These are phyloP conservation scores for Umbilicaria muhlenbergii DNA, from an alignment of 495 filamentous ascomycete species.

Conservation along the genomic window DNA sequence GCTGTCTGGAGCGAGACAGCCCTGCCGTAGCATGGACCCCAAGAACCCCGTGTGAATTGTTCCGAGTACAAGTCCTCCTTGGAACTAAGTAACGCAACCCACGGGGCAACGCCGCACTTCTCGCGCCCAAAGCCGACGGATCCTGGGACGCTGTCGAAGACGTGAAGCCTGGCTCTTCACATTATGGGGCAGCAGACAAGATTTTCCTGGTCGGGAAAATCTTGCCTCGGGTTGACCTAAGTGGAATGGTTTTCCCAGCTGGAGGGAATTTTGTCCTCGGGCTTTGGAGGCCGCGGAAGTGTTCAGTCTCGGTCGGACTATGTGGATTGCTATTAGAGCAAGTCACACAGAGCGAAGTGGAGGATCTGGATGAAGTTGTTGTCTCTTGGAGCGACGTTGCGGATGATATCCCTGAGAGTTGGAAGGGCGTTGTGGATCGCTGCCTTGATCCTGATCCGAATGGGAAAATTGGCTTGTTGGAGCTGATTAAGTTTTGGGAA, in stretches of 20 bases:
- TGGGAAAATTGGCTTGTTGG: neutral
- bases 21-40: too few species aligned
- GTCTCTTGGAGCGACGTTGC: conserved; percentile 2
- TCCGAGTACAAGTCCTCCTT: too few species aligned
- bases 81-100: too few species aligned
- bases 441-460: conserved; percentile 11
- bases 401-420: conserved; percentile 4
- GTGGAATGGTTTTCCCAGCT: conserved; percentile 10
- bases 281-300: conserved; percentile 12
- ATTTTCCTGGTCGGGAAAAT: conserved; percentile 5
- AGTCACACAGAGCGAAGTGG: conserved; percentile 3
- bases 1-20: too few species aligned
- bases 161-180: neutral
- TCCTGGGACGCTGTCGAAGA: conserved; percentile 8
- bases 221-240: neutral
- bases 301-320: conserved; percentile 9
- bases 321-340: conserved; percentile 15
- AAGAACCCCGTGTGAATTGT: too few species aligned
- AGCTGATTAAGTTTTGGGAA: conserved; percentile 8
- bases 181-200: neutral
- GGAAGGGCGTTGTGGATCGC: conserved; percentile 6
- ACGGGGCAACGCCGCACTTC: too few species aligned
- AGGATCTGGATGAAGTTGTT: neutral
- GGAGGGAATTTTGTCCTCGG: conserved; percentile 1
- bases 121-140: conserved; percentile 13